A percentile compares a stretch with the other conserved stretches of the same genome.
Conservation (phyloP, 139 green algal species). For the Eudorina sp. region DNA sequence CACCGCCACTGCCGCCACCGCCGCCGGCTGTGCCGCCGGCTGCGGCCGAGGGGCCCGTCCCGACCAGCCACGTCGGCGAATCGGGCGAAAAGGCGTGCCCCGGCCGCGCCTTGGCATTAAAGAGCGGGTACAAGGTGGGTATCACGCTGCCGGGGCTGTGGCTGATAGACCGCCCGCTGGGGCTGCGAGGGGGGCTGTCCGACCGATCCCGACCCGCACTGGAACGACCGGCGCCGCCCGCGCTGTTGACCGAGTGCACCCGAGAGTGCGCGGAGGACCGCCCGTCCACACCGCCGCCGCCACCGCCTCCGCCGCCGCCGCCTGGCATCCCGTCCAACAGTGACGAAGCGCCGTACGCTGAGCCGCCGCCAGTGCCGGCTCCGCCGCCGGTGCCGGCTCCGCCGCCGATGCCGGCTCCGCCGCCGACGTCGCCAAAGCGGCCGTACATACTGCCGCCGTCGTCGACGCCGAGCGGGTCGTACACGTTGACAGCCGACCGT, state of each 20-base stretch:
- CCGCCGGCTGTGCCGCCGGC: neutral
- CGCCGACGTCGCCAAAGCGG: neutral
- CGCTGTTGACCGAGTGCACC: neutral
- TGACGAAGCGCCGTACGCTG: neutral
- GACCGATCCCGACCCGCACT: neutral
- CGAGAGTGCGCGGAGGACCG: conserved; percentile 9
- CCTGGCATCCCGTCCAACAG: neutral
- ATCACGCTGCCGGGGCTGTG: conserved; percentile 36
- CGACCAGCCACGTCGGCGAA: neutral
- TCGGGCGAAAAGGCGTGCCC: neutral
- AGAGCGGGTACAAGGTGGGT: conserved; percentile 18
- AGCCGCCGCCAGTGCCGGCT: neutral
- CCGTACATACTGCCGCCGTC: neutral
- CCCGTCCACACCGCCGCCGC: neutral
- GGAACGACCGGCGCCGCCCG: neutral
- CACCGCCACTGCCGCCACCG: neutral
- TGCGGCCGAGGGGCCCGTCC: neutral
- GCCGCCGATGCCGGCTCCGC: neutral
- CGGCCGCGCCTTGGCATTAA: neutral
- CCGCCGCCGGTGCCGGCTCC: too few species aligned
- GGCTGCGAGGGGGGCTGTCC: conserved; percentile 23
- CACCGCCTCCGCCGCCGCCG: neutral
- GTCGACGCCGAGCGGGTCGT: neutral
- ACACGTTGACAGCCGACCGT: neutral
- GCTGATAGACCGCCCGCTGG: conserved; percentile 19